These are phyloP conservation scores for Vaccinium corymbosum DNA, from an alignment of 148 eudicot species.

Conservation along the genomic window DNA sequence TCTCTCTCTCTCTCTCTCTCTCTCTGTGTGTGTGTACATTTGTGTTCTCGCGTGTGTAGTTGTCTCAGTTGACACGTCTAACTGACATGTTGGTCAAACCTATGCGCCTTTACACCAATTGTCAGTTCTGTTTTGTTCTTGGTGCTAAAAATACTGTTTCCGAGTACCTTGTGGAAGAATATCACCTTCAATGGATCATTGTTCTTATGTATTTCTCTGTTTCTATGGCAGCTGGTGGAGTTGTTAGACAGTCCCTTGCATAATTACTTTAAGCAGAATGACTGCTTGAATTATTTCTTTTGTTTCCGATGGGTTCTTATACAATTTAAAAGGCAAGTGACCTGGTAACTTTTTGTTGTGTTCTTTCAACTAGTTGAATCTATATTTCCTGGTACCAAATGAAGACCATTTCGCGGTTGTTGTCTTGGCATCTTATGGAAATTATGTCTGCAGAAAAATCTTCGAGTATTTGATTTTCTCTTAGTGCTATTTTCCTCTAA, in stretches of 20 bases:
- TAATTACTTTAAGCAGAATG: conserved; percentile 76
- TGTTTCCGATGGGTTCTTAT: conserved; percentile 98
- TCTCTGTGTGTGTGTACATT: neutral
- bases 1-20: neutral
- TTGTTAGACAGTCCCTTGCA: conserved; percentile 76
- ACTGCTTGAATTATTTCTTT: conserved; percentile 94
- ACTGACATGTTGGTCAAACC: neutral
- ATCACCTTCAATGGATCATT: neutral
- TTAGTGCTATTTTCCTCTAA: neutral
- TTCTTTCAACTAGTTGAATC: conserved; percentile 8
- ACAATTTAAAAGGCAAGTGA: conserved; percentile 83
- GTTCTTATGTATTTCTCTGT: conserved; percentile 4
- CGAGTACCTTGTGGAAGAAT: neutral
- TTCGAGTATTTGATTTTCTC: neutral
- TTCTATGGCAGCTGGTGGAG: conserved; percentile 76
- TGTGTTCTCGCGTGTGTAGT: neutral
- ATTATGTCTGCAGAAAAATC: neutral
- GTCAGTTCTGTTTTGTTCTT: neutral
- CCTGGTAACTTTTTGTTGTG: neutral
- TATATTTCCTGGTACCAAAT: neutral
- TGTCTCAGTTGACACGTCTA: neutral
- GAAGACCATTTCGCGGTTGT: neutral
- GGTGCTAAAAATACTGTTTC: neutral
- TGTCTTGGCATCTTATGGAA: neutral
- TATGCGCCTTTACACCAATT: neutral